Base-by-base conservation (phyloP, 1,284 basidiomycete species). In the Ustilago trichophora region DNA sequence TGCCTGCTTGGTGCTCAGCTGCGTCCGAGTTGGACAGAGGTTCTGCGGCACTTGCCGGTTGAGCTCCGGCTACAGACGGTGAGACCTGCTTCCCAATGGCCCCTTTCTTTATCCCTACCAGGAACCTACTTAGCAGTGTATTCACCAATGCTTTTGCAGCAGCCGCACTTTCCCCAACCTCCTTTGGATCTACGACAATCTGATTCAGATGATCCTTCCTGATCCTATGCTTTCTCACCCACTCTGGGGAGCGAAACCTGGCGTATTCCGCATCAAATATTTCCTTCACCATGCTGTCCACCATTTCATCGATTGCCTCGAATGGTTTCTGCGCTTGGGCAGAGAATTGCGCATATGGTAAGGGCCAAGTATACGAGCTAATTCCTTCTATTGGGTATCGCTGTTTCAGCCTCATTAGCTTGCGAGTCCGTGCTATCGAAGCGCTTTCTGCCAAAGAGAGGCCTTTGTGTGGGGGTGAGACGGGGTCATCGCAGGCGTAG, bases 181-280 rank as follows among this genome's bases (percentile, higher is more conserved):
- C 52, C 2, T 35, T 27, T 0, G 45, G 27, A 36, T 63, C 59
- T 16, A 63, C 48, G 15, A 56, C n/a, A 25, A 63, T 63, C 16
- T 10, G 27, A 15, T 55, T n/a, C 33, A 25, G 3, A 22, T 63
- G 59, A 32, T 51, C 44, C 21, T 38, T 25, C 6, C 37, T 35
- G 36, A 63, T 63, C 13, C 33, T 32, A 19, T 63, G 59, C 25
- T 51, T 13, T 15, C 34, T 55, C 15, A 22, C 52, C 48, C 48
- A 63, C 16, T 47, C 33, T 15, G 41, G 41, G 7, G 52, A 51
- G 22, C 59, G 59, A 15, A 63, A 63, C 38, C 33, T 55, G 26
- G 37, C 48, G 12, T 63, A 63, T 1, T 63, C 59, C 16, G 33
- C 27, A 34, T 56, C 59, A n/a, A 63, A 63, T 1, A 48, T 56